Base-by-base conservation (phyloP, 257 asterid species). In the Verbascum thapsus region DNA sequence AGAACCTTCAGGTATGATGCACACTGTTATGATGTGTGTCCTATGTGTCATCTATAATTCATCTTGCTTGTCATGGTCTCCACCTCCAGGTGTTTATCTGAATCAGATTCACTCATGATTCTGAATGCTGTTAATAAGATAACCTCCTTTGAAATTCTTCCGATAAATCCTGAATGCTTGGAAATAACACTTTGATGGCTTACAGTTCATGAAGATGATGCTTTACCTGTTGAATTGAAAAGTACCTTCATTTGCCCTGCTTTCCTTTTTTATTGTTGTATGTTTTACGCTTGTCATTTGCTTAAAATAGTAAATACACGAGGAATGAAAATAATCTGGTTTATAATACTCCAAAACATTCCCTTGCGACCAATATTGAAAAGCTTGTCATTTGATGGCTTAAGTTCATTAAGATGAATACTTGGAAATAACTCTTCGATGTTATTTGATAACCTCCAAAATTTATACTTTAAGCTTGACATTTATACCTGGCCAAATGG, bases 1-100 rank as follows among this genome's bases (percentile, higher is more conserved):
- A 78, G 69, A 75, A 77, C 61, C 99, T 94, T 76, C 91, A 87
- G 96, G 97, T 85, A 60, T 63, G 62, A 32, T 30, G 47, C 59
- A 20, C 58, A 20, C 17, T 40, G 35, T 47, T 52, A 22, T 50
- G 52, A n/a, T n/a, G n/a, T 37, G 23, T 64, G 16, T 50, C 67
- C 12, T 2, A 20, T 17, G n/a, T 10, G 50, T 37, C 32, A 37
- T 26, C 53, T 58, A 23, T 39, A 50, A 44, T 58, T 38, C 30
- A 10, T 26, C 67, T 12, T 47, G 48, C 57, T 35, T 11, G 61
- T 61, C 30, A 32, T 54, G 12, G n/a, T 61, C 59, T 13, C 30
- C 10, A 15, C 41, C 22, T 59, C 37, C 53, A 15, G 35, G 34
- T 58, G 15, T 26, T 15, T 61, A 3, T 58, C n/a, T 17, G 56